Base-by-base conservation (phyloP, 106 monocot species). In the Phalaenopsis aphrodite region DNA sequence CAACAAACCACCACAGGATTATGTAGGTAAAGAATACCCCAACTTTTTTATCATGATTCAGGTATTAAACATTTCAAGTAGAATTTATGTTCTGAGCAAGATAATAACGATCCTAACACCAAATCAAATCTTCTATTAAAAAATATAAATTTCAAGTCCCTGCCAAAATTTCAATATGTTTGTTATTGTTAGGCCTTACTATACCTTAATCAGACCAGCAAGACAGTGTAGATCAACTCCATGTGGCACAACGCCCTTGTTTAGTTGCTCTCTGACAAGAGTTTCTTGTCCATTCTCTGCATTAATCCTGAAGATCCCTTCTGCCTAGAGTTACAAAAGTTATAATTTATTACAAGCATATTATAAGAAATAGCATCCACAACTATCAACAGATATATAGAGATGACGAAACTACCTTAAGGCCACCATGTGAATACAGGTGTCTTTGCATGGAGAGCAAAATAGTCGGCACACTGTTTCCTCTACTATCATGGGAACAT, bases 401-500 rank as follows among this genome's bases (percentile, higher is more conserved):
- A 65, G 64, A 65, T 42, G 74, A 6, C 18, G 69, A 12, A 69
- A 69, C 41, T 80, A 89, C 89, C 89, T 89, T 81, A 77, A 89
- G 84, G 19, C 89, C 89, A 79, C 84, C 84, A 39, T 82, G 84
- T 77, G 41, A 71, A 75, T 86, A 89, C 52, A 89, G 77, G 75
- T 84, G 71, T 55, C 77, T 86, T 78, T 89, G 89, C 89, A 89
- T 89, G 41, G 79, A 72, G 42, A 89, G 82, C 64, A 89, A 80
- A 71, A 89, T 89, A 65, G 89, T 86, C 43, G 89, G 89, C 16
- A 89, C 80, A 36, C 89, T 89, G 57, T 89, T 89, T 21, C 89
- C 89, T 78, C 84, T 82, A 74, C 77, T 18, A 75, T 89, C 89
- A 82, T 82, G 82, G 7, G 89, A 89, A 55, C 89, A 89, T 75